Base-by-base conservation (phyloP, 1,284 basidiomycete genomes). In the Cutaneotrichosporon cyanovorans region DNA sequence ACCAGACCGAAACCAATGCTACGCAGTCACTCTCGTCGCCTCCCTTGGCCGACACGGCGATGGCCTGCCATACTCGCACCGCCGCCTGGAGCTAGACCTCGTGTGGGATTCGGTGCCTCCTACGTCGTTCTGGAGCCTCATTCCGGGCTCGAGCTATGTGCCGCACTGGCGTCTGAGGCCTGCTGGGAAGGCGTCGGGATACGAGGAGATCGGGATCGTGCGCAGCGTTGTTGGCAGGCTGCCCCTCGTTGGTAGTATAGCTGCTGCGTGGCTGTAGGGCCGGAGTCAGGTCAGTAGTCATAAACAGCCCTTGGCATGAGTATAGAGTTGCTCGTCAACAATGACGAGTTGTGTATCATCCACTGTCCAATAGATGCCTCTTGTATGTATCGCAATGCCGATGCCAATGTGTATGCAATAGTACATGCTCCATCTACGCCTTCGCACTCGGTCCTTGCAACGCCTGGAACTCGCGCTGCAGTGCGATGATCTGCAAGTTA, bases 381-480 rank as follows among this genome's bases (percentile, higher is more conserved):
- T 31, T 15, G 9, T 31, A 15, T 34, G 14, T 15, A 16, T 8
- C 9, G 8, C 32, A 14, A 15, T 6, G 6, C 15, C 9, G 11
- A 16, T 15, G 32, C n/a, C 39, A 40, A 48, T 48, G 47, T 41
- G 44, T 48, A 31, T 20, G 37, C 34, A 14, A 21, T 18, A 12
- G 21, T 34, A 28, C 23, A 45, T 33, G 51, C 47, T 28, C 7
- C 7, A 12, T 7, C 12, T 7, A 28, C 8, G 25, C 25, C 25
- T 28, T 28, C 41, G 46, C 42, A 48, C 54, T 56, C 11, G 61
- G 60, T 7, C 46, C 55, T 53, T 67, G 63, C 42, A 69, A 49
- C 36, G 56, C 45, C 46, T 67, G 60, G 48, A 69, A 66, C 52
- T 69, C 63, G 48, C 67, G 66, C 48, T 69, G 66, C 23, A 69